These are phyloP conservation scores for Arxiozyma telluris DNA, from an alignment of 1,139 yeast species.

Conservation along the genomic window DNA sequence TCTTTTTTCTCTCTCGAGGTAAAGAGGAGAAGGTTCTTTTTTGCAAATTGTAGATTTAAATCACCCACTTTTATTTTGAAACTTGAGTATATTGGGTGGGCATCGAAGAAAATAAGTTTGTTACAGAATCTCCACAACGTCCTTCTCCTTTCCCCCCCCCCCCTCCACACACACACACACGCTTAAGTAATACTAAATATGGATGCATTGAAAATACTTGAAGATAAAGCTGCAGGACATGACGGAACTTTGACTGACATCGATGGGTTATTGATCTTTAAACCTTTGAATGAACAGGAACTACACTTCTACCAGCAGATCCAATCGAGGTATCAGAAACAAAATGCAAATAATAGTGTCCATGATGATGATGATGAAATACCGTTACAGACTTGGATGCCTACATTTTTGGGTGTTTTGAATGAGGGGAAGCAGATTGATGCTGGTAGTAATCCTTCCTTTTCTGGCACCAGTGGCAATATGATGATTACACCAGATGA, in stretches of 20 bases:
- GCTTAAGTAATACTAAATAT: not conserved
- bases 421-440: conserved; percentile 31
- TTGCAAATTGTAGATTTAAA: too few species aligned
- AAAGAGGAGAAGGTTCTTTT: too few species aligned
- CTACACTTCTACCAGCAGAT: conserved; percentile 51
- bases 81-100: too few species aligned
- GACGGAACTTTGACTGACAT: conserved; percentile 59
- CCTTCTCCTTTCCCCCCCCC: too few species aligned
- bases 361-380: conserved; percentile 27
- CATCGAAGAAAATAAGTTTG: too few species aligned
- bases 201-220: conserved; percentile 12
- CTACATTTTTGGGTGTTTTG: conserved; percentile 37
- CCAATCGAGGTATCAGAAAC: conserved; percentile 7
- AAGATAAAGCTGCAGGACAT: conserved; percentile 80
- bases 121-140: too few species aligned
- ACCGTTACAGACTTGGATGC: conserved; percentile 47
- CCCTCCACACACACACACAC: too few species aligned
- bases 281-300: conserved; percentile 58
- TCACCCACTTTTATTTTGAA: too few species aligned
- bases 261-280: conserved; percentile 61
- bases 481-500: conserved; percentile 11
- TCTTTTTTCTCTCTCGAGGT: too few species aligned
- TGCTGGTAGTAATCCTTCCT: not conserved
- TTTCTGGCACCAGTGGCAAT: not conserved
- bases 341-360: not conserved